These are phyloP conservation scores for Leccinum longicurvipes DNA, from an alignment of 768 basidiomycete genomes.

Conservation along the genomic window DNA sequence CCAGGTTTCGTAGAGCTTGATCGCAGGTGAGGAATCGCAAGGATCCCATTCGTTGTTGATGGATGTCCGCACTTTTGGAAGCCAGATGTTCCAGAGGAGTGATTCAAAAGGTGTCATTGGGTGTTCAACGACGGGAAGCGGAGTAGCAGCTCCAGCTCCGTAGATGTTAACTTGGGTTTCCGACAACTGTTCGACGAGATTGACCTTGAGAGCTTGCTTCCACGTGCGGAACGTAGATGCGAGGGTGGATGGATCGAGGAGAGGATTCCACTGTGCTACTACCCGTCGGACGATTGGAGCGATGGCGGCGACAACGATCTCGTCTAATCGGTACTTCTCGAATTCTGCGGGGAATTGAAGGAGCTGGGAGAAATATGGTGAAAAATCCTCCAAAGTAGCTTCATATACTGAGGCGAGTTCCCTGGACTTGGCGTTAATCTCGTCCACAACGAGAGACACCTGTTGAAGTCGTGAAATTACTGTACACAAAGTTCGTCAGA, in stretches of 20 bases:
- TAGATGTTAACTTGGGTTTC: conserved; percentile 53
- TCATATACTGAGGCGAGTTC: conserved; percentile 66
- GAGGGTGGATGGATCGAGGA: conserved; percentile 68
- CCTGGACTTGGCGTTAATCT: conserved; percentile 63
- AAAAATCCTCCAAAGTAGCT: conserved; percentile 69
- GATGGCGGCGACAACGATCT: conserved; percentile 90
- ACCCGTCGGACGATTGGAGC: conserved; percentile 73
- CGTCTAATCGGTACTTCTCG: conserved; percentile 76
- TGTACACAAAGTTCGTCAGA: conserved; percentile 28
- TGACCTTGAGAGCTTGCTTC: conserved; percentile 65
- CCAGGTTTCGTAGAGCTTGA: conserved; percentile 88
- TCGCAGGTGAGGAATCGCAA: conserved; percentile 64
- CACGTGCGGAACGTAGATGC: conserved; percentile 65
- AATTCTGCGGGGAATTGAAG: conserved; percentile 74
- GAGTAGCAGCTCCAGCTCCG: conserved; percentile 41
- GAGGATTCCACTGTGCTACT: conserved; percentile 77
- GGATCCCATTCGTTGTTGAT: conserved; percentile 96
- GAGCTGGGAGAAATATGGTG: conserved; percentile 69
- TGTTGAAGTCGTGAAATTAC: conserved; percentile 77
- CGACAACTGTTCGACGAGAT: conserved; percentile 40
- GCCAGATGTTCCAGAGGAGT: conserved; percentile 91
- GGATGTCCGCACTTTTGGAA: conserved; percentile 88
- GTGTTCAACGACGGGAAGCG: conserved; percentile 39
- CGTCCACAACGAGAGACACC: conserved; percentile 70
- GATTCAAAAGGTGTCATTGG: conserved; percentile 96